Conservation (phyloP, 257 asterid species). For the Nicotiana tabacum region DNA sequence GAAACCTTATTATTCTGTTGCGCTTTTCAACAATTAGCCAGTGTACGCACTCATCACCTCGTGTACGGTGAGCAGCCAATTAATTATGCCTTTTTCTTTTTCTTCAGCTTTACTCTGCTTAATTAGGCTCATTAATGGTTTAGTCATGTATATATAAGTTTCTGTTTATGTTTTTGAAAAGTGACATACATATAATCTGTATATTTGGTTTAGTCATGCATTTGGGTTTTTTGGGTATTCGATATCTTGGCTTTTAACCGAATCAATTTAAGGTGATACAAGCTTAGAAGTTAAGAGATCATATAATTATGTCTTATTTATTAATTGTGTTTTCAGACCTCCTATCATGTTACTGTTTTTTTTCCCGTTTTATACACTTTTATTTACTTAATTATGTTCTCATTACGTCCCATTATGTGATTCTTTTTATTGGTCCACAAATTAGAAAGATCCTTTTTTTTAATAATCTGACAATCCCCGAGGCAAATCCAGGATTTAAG, state of each 20-base stretch:
- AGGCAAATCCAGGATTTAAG: no score
- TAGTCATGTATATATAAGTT: no score
- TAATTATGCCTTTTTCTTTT: background rate
- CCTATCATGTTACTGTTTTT: background rate
- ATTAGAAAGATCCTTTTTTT: background rate
- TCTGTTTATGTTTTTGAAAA: no score
- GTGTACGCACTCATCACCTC: no score
- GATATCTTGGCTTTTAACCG: background rate
- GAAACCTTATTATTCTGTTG: no score
- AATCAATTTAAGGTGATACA: background rate
- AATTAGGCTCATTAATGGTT: no score
- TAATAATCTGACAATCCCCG: no score
- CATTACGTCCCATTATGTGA: background rate
- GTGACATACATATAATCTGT: background rate
- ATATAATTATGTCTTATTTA: background rate
- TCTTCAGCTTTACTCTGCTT: background rate
- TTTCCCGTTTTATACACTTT: background rate
- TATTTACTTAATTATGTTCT: background rate
- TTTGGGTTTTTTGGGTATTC: background rate
- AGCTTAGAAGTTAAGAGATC: background rate
- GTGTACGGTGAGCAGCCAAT: background rate
- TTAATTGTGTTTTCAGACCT: background rate
- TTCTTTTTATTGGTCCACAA: background rate
- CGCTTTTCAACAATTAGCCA: no score
- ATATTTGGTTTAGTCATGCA: no score